phyloP scores from a whole-genome alignment of 2,329 filamentous ascomycete genomes.

The Rugonectria rugulosa region DNA sequence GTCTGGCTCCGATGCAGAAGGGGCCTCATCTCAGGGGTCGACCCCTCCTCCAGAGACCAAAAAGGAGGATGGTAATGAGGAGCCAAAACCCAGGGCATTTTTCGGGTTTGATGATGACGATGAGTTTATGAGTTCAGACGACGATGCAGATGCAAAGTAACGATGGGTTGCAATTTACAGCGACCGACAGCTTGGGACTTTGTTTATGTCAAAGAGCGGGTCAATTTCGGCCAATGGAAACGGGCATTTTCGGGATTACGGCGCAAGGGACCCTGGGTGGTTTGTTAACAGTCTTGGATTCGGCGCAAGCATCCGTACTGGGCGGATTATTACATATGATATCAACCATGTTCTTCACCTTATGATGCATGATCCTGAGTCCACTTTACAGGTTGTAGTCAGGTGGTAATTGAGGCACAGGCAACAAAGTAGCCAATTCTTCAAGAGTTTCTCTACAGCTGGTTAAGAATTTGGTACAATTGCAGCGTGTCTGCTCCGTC shows the following conservation, averaged over 20 bases:
- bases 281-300: constrained; percentile 24
- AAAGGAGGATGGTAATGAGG: constrained; percentile 43
- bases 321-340: constrained; percentile 29
- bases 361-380: too few species aligned
- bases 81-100: constrained; percentile 59
- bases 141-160: constrained; percentile 58
- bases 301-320: constrained; percentile 24
- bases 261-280: constrained; percentile 30
- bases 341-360: too few species aligned
- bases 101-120: constrained; percentile 84
- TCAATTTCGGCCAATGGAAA: constrained; percentile 30
- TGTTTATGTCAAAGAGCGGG: constrained; percentile 13
- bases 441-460: constrained; percentile 39
- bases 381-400: constrained; percentile 8
- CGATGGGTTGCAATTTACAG: constrained; percentile 6
- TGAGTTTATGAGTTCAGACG: constrained; percentile 73
- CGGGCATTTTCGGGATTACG: constrained; percentile 33
- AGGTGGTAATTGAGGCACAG: constrained; percentile 16
- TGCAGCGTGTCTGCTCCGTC: constrained; percentile 45
- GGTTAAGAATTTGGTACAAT: constrained; percentile 47
- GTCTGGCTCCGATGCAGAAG: constrained; percentile 48
- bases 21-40: constrained; percentile 54
- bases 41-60: constrained; percentile 56
- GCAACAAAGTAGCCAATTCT: constrained; percentile 31
- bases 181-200: constrained; percentile 5